phyloP scores from a whole-genome alignment of 495 filamentous ascomycete genomes.

The Lophiostoma macrostomum region DNA sequence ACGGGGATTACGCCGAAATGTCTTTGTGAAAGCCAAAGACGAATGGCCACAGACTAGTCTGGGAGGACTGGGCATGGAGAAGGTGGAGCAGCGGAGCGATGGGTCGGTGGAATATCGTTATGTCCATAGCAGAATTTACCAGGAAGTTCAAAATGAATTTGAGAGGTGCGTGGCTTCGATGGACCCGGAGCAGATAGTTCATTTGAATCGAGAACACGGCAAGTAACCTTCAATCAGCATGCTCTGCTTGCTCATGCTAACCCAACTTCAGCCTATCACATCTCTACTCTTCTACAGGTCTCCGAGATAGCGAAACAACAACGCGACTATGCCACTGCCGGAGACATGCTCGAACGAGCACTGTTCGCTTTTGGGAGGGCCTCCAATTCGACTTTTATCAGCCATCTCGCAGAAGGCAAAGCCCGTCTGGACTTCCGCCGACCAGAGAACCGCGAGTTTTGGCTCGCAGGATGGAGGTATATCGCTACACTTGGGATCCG shows the following conservation, averaged over 20 bases:
- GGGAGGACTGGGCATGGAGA: constrained; percentile 81
- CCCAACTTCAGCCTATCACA: constrained; percentile 63
- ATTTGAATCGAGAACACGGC: constrained; percentile 62
- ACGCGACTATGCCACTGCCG: constrained; percentile 75
- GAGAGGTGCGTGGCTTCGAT: constrained; percentile 73
- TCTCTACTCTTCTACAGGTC: constrained; percentile 88
- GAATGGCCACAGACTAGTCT: constrained; percentile 81
- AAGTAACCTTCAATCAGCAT: too few relatives aligned
- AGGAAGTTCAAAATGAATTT: constrained; percentile 72
- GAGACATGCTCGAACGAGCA: constrained; percentile 86
- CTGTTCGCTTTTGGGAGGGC: constrained; percentile 91
- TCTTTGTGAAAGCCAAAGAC: constrained; percentile 85
- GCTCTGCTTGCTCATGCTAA: constrained; percentile 1
- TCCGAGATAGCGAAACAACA: constrained; percentile 90
- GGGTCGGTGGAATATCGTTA: constrained; percentile 66
- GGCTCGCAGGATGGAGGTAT: constrained; percentile 84
- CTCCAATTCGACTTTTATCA: constrained; percentile 72
- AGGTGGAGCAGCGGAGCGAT: constrained; percentile 52
- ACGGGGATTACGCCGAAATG: constrained; percentile 68
- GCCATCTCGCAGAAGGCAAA: constrained; percentile 70
- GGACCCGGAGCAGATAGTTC: constrained; percentile 71
- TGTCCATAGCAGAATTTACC: constrained; percentile 72
- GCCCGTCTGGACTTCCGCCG: constrained; percentile 74
- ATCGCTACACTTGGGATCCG: constrained; percentile 78
- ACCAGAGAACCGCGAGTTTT: constrained; percentile 87